Base-by-base conservation (phyloP, 2,329 filamentous ascomycete species). In the Spiromastix sp. region DNA sequence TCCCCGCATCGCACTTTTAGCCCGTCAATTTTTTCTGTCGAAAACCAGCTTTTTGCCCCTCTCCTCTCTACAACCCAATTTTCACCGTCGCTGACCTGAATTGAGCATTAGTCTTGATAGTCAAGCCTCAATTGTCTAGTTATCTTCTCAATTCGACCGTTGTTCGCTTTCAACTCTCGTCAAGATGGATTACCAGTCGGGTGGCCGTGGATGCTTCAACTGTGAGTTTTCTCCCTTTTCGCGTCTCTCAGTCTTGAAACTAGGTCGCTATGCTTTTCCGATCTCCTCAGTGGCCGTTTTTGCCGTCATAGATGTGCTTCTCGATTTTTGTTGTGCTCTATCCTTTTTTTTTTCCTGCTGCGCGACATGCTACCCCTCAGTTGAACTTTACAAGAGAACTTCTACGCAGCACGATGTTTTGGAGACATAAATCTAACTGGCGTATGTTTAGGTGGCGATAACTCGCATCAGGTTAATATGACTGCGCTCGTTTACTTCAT, bases 401-500 rank as follows among this genome's bases (percentile, higher is more conserved):
- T n/a, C n/a, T n/a, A n/a, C n/a, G n/a, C n/a, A n/a, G n/a, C n/a
- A n/a, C n/a, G n/a, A n/a, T n/a, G n/a, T n/a, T n/a, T n/a, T n/a
- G n/a, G n/a, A n/a, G n/a, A n/a, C n/a, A n/a, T n/a, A n/a, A n/a
- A n/a, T n/a, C n/a, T n/a, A n/a, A n/a, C n/a, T n/a, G n/a, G n/a
- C n/a, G n/a, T n/a, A 39, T 44, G 33, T 41, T 38, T 61, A 85
- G 81, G 81, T 67, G 80, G 80, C 63, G 77, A 80, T 60, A 70
- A 73, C 48, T 74, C 73, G 51, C 81, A 85, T 61, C 79, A 84
- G 78, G 79, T 82, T 79, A 67, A 67, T 54, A 52, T 47, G 41
- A 66, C 52, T 46, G 42, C 42, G 46, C 39, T 36, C 35, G 30
- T 32, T 33, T 41, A 27, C 30, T 40, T 34, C 32, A 35, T 37